Base-by-base conservation (phyloP, 2,329 filamentous ascomycete species). In the Elsinoe ampelina region DNA sequence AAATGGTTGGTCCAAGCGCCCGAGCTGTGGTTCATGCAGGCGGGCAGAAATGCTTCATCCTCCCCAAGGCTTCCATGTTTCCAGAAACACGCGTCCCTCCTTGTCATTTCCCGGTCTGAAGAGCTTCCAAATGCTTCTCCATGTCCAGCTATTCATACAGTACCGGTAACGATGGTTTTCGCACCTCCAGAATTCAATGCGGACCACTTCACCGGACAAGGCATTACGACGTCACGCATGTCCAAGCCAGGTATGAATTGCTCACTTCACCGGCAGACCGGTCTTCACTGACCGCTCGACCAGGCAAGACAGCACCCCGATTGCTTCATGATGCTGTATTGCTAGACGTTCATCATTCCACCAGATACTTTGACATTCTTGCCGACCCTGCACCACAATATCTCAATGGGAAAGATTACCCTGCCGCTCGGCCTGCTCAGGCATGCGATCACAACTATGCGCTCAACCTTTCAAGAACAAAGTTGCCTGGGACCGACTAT, bases 401-500 rank as follows among this genome's bases (percentile, higher is more conserved):
- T 56, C 68, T 72, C 58, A 68, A 72, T 36, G 64, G 67, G 15
- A 62, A 61, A 7, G 65, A 65, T 10, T 67, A 67, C 5, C 59
- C 64, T 17, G 64, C 68, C 20, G 66, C 70, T 13, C 65, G 72
- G 3, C 72, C 74, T 8, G 63, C 63, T 45, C 67, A 64, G 34
- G 78, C 77, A 60, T 86, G 84, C 67, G 74, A 72, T 55, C 85
- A 88, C 70, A 70, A 73, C 26, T 82, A 85, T 65, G 72, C 77
- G 43, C 72, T 72, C 45, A 86, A 87, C 65, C 60, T 70, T 17
- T 71, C 74, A 45, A 81, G 85, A 67, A 81, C 78, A 55, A 67
- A 72, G 32, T 65, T 77, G 22, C 74, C 77, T 5, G 66, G 67
- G 10, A 66, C 72, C 10, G 75, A 77, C 57, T 65, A 70, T 30